A percentile compares a stretch with the other conserved stretches of the same genome.
Evolutionary conservation across 805 yeast species (phyloP).

Genomic region (Ogataea dorogensis): DNA sequence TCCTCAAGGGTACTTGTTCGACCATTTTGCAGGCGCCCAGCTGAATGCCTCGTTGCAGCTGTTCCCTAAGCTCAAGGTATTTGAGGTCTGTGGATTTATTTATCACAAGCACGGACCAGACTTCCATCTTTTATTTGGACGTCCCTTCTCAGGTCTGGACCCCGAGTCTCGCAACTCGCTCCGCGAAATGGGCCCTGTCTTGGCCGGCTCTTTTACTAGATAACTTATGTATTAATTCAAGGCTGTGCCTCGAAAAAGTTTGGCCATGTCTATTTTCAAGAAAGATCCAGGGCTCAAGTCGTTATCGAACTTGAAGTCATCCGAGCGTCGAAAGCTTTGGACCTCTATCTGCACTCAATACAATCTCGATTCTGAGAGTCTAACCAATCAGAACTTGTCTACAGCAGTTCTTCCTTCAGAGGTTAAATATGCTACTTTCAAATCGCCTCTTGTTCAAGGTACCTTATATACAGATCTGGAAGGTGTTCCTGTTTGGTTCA

Average conservation of each 20-base stretch:
- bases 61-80: constrained; percentile 23
- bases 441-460: constrained; percentile 53
- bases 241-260: constrained; percentile 10
- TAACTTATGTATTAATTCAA: constrained; percentile 2
- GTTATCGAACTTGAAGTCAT: constrained; percentile 72
- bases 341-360: constrained; percentile 42
- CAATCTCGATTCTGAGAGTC: constrained; percentile 36
- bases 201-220: constrained; percentile 20
- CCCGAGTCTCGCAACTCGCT: constrained; percentile 19
- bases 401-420: constrained; percentile 48
- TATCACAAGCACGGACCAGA: constrained; percentile 20
- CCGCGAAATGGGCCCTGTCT: constrained; percentile 29
- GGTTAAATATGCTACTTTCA: constrained; percentile 64
- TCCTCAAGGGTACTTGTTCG: constrained; percentile 28
- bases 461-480: constrained; percentile 61
- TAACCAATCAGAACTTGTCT: constrained; percentile 38
- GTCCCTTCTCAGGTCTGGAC: constrained; percentile 25
- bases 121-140: constrained; percentile 27
- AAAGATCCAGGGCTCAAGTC: constrained; percentile 65
- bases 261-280: constrained; percentile 35
- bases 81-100: constrained; percentile 34
- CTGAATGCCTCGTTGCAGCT: constrained; percentile 22
- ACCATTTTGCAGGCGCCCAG: constrained; percentile 29
- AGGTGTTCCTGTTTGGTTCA: constrained; percentile 73
- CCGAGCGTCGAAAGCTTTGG: constrained; percentile 66